A percentile compares a stretch with the other conserved stretches of the same genome.
Evolutionary conservation across 208 protist genomes (phyloP).

Genomic region (Acanthamoeba sp.): DNA sequence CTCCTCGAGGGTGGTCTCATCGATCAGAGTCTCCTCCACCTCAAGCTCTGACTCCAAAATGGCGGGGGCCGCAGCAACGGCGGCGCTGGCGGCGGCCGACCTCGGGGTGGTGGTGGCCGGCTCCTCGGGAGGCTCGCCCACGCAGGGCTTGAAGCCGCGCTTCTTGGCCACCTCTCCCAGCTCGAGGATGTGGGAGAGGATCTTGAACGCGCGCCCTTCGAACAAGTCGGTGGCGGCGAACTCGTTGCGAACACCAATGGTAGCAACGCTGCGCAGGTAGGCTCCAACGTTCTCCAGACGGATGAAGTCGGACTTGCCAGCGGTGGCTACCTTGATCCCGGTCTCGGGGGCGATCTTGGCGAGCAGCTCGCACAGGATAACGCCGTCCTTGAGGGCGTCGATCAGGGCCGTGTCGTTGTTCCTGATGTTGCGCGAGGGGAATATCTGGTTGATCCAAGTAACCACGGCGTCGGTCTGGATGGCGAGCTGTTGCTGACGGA

Average conservation of each 20-base stretch:
- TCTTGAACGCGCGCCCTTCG: not conserved
- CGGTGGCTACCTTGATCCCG: not conserved
- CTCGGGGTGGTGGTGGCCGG: not conserved
- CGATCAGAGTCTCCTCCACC: not conserved
- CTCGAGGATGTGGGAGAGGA: not conserved
- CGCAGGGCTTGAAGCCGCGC: not conserved
- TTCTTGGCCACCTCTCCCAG: not conserved
- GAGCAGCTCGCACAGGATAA: not conserved
- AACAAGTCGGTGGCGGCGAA: not conserved
- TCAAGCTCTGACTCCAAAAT: not conserved
- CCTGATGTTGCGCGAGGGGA: not conserved
- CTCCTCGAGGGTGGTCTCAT: not conserved
- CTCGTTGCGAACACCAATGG: not conserved
- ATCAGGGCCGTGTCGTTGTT: not conserved
- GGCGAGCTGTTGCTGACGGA: not conserved
- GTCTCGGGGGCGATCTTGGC: constrained; percentile 33
- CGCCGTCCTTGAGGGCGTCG: not conserved
- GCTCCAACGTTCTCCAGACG: not conserved
- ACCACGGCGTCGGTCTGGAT: not conserved
- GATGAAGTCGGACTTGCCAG: not conserved
- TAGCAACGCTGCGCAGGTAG: not conserved
- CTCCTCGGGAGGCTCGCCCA: not conserved
- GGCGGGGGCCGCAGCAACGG: not conserved
- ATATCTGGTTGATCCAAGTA: not conserved
- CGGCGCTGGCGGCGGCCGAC: not conserved